Evolutionary conservation across 345 rosid genomes (phyloP), one percentile per base, ranked within the genome.

Genomic region (Angophora floribunda): DNA sequence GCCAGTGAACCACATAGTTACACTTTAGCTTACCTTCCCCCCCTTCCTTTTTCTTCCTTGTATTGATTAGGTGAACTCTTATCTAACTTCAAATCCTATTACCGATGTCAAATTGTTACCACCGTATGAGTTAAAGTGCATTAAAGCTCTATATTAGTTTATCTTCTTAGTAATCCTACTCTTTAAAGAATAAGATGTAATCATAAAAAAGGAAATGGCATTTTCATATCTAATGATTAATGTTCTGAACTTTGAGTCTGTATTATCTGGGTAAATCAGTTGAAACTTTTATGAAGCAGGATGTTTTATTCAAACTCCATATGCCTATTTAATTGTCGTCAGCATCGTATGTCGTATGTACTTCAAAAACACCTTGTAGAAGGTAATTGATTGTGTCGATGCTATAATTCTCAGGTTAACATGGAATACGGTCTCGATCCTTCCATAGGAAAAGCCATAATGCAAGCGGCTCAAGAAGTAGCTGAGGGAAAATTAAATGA

Each of bases 351-450:
- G 49, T 22, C 49, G 41, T 75, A 41, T 75, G 41, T 41, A 75
- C 28, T 75, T 75, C 49, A 41, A 75, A 41, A 19, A 75, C 84
- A 75, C 28, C 12, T 75, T 75, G 49, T 24, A 86, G 70, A 41
- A 86, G 26, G 63, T 44, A 47, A 22, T 61, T 86, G 51, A 59
- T 86, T 44, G 86, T 44, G 57, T 52, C 41, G 53, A 41, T 30
- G 84, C 84, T 75, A 5, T 75, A 36, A 19, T 86, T 70, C 86
- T 87, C 87, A 98, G 99, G 98, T 97, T 70, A 98, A 98, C 89
- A 92, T 97, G 94, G 96, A 95, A n/a, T 95, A 96, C 87, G 99
- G 98, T 67, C 99, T 98, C 91, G 98, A 98, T 88, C 95, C 97
- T 57, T 90, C 94, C 16, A 91, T 97, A 52, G 98, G 96, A 85